A percentile compares a stretch with the other conserved stretches of the same genome.
Evolutionary conservation across 1,139 yeast genomes (phyloP).

Genomic region (Zygosaccharomyces sapae): DNA sequence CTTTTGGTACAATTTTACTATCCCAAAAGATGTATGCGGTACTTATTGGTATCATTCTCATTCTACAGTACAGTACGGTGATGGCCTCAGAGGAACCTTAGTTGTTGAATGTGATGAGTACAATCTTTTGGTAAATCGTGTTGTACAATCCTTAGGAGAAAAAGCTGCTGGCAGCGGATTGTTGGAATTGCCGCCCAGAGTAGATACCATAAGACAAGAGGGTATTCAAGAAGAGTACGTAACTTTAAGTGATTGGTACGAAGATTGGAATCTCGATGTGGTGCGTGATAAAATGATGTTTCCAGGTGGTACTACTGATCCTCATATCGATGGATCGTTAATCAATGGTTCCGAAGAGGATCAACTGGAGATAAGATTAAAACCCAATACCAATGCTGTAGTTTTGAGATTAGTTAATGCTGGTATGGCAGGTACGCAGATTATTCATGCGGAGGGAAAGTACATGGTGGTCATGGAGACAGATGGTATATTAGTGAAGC

Average conservation of each 20-base stretch:
- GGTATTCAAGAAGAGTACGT: conserved; percentile 45
- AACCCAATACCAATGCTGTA: conserved; percentile 52
- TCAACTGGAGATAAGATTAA: conserved; percentile 48
- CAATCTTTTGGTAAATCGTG: conserved; percentile 42
- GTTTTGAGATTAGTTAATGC: conserved; percentile 40
- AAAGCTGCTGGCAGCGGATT: conserved; percentile 29
- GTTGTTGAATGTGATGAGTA: conserved; percentile 46
- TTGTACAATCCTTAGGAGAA: conserved; percentile 31
- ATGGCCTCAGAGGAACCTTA: conserved; percentile 45
- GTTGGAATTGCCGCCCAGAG: conserved; percentile 45
- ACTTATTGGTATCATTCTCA: conserved; percentile 54
- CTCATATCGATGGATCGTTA: conserved; percentile 32
- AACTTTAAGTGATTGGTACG: conserved; percentile 55
- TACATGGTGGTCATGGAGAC: conserved; percentile 56
- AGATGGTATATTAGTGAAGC: conserved; percentile 63
- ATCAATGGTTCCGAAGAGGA: conserved; percentile 52
- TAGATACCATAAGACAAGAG: conserved; percentile 36
- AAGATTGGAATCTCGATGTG: conserved; percentile 63
- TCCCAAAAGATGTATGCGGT: conserved; percentile 43
- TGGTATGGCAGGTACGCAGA: conserved; percentile 46
- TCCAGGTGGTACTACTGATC: conserved; percentile 35
- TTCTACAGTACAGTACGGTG: conserved; percentile 46
- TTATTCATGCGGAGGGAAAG: conserved; percentile 46
- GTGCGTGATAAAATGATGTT: conserved; percentile 46
- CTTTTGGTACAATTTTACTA: conserved; percentile 41